Base-by-base conservation (phyloP, 2,329 filamentous ascomycete species). In the Diaporthe longicolla region DNA sequence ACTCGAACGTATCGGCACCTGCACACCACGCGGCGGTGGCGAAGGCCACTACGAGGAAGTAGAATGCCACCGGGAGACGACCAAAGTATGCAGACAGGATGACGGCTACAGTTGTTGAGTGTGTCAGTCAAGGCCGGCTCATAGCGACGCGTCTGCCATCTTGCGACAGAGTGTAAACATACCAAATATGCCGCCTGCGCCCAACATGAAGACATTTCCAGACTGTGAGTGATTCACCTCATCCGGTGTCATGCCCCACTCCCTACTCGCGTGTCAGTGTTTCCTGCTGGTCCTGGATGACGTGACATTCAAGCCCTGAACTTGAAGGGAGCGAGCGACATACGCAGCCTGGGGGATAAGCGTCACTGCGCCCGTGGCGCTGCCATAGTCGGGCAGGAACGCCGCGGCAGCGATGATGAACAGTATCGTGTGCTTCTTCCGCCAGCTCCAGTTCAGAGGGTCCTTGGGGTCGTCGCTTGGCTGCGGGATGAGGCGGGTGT, bases 401-500 rank as follows among this genome's bases (percentile, higher is more conserved):
- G 87, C 85, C 1, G 83, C 82, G 24, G 84, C 80, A 17, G 85
- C 83, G 4, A 89, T 80, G n/a, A 87, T 82, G n/a, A 85, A 80
- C 1, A 90, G 80, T 40, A 87, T 84, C 21, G 84, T 54, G 73
- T 87, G 84, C 78, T 90, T 91, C 81, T 85, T 86, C 69, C 78
- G 73, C 71, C 82, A 81, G 37, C 80, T 82, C 89, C 88, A 90
- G 78, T 90, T 90, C 54, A 90, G 79, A 0, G 88, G 88, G 75
- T 90, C 88, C 55, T 86, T 81, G 1, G 85, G 83, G 69, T 88
- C 85, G 50, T 84, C 84, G 71, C 84, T 87, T 0, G 88, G 88
- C 78, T 90, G 88, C 2, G 88, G 89, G 29, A 89, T 88, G 63
- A 90, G 82, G 21, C 89, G 84, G 3, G 85, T 86, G 57, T 79